Evolutionary conservation across 805 yeast species (phyloP).

Genomic region (Candida tallmaniae): DNA sequence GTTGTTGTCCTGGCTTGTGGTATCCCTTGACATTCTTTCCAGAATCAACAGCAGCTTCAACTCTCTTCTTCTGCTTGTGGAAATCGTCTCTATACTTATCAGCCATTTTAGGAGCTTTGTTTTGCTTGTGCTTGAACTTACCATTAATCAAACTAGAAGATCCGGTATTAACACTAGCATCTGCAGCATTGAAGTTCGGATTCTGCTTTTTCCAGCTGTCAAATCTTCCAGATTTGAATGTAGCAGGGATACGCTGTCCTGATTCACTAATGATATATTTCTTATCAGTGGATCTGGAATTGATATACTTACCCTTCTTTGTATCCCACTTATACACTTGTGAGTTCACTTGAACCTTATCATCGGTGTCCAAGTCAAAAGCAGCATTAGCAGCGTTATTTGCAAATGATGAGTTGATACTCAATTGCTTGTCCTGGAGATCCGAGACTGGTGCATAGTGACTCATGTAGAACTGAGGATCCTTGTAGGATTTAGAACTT

Average conservation of each 20-base stretch:
- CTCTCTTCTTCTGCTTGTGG: constrained; percentile 75
- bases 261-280: constrained; percentile 92
- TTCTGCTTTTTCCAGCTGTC: constrained; percentile 81
- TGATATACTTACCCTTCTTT: constrained; percentile 85
- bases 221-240: constrained; percentile 83
- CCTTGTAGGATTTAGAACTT: constrained; percentile 49
- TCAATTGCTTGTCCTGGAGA: constrained; percentile 76
- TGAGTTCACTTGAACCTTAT: constrained; percentile 62
- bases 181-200: constrained; percentile 7
- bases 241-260: constrained; percentile 89
- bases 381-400: constrained; percentile 83
- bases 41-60: constrained; percentile 68
- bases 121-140: constrained; percentile 67
- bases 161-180: constrained; percentile 1
- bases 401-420: constrained; percentile 58
- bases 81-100: constrained; percentile 87
- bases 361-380: constrained; percentile 77
- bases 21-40: constrained; percentile 72
- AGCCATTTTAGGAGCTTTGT: constrained; percentile 83
- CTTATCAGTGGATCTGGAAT: constrained; percentile 72
- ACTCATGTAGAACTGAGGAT: constrained; percentile 75
- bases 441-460: constrained; percentile 83
- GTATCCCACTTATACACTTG: constrained; percentile 89
- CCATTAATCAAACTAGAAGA: constrained; percentile 24
- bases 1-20: constrained; percentile 42